phyloP scores from a whole-genome alignment of 306 rosid genomes.

The Dryas drummondii region DNA sequence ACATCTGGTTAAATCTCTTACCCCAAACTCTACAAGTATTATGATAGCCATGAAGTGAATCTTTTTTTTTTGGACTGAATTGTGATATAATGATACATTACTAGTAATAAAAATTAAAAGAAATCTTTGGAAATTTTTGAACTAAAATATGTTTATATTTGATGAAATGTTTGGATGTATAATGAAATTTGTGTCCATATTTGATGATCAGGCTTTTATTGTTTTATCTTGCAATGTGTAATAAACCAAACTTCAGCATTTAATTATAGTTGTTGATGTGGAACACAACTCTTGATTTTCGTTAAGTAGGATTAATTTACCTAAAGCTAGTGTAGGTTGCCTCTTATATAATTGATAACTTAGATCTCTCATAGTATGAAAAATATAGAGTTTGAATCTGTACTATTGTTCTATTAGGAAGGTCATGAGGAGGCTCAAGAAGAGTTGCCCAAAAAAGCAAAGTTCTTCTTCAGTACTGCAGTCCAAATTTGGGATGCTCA shows the following conservation, averaged over 20 bases:
- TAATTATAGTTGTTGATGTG: not conserved
- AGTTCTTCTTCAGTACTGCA: slow-evolving; percentile 86
- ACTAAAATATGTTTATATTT: not conserved
- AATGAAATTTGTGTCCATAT: not conserved
- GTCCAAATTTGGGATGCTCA: slow-evolving; percentile 98
- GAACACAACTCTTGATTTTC: not conserved
- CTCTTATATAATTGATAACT: not conserved
- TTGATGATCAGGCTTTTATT: slow-evolving; percentile 7
- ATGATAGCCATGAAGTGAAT: not conserved
- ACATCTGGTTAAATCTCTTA: slow-evolving; percentile 12
- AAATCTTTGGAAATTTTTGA: not conserved
- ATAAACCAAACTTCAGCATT: not conserved
- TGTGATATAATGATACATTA: not conserved
- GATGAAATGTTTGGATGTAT: not conserved
- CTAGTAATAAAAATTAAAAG: not conserved
- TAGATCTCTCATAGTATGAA: slow-evolving; percentile 11
- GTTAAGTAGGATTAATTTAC: not conserved
- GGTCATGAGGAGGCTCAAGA: slow-evolving; percentile 99
- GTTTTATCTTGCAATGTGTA: not conserved
- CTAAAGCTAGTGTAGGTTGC: slow-evolving; percentile 6
- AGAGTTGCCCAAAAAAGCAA: slow-evolving; percentile 84
- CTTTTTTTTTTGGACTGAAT: not conserved
- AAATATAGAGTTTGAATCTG: slow-evolving; percentile 24
- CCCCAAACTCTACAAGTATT: slow-evolving; percentile 8
- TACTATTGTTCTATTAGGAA: slow-evolving; percentile 56